Conservation (phyloP, 192 early-diverging fungal genomes). For the Podila minutissima region DNA sequence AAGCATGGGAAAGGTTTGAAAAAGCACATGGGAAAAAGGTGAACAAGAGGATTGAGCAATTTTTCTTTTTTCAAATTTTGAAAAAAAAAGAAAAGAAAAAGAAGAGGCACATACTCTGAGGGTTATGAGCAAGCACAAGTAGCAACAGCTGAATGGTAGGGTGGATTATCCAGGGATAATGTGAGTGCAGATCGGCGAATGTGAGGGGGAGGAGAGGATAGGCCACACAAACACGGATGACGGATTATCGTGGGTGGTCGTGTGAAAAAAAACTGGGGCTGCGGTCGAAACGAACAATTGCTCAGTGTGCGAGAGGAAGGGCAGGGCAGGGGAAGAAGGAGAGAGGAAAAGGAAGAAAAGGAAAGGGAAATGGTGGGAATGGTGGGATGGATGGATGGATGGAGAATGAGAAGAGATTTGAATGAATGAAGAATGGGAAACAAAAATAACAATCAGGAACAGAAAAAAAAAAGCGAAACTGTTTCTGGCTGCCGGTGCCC, state of each 20-base stretch:
- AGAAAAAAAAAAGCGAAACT: not conserved
- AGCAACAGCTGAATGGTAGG: not conserved
- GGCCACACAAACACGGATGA: not conserved
- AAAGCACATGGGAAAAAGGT: no score
- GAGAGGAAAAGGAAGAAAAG: not conserved
- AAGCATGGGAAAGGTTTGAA: no score
- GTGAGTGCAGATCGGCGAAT: not conserved
- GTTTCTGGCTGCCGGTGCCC: no score
- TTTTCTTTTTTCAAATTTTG: no score
- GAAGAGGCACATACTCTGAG: no score
- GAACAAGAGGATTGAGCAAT: no score
- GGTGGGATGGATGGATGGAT: not conserved
- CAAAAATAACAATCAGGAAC: not conserved
- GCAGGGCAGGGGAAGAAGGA: conserved; percentile 1
- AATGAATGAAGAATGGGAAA: not conserved
- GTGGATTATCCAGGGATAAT: not conserved
- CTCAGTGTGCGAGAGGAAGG: conserved; percentile 4
- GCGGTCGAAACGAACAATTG: not conserved
- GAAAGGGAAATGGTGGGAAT: not conserved
- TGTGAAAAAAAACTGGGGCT: not conserved
- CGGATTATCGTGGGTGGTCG: not conserved
- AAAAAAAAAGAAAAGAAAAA: no score
- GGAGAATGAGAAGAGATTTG: not conserved
- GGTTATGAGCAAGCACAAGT: no score
- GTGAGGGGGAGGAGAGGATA: not conserved